Evolutionary conservation across 83 land plant genomes (phyloP).

Genomic region (Diphasiastrum complanatum): DNA sequence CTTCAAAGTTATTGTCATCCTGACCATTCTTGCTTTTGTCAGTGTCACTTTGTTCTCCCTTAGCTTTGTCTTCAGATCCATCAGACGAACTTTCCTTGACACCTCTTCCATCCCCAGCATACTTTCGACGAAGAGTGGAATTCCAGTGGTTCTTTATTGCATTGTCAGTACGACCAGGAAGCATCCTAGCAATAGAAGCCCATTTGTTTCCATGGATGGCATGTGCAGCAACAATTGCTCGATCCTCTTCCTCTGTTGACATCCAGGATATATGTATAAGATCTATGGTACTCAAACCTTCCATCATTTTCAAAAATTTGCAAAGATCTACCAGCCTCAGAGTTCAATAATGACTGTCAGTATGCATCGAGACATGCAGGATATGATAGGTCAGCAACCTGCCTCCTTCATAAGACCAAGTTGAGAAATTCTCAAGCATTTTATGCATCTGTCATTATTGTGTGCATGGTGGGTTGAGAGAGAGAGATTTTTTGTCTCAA

Average conservation of each 20-base stretch:
- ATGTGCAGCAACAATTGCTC: conserved; percentile 51
- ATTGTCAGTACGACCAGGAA: conserved; percentile 77
- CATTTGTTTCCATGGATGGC: conserved; percentile 76
- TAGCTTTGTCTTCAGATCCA: conserved; percentile 5
- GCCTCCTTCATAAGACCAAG: too few relatives aligned
- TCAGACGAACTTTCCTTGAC: conserved; percentile 14
- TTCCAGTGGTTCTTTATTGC: conserved; percentile 87
- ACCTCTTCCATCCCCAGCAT: conserved; percentile 21
- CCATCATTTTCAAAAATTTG: too few relatives aligned
- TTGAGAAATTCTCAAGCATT: too few relatives aligned
- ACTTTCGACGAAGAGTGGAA: conserved; percentile 53
- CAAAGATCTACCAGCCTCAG: too few relatives aligned
- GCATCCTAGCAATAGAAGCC: conserved; percentile 68
- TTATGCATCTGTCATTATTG: too few relatives aligned
- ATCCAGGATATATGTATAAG: too few relatives aligned
- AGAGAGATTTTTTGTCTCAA: too few relatives aligned
- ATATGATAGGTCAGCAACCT: too few relatives aligned
- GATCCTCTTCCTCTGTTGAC: conserved; percentile 80
- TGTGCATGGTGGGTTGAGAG: too few relatives aligned
- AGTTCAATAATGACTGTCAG: too few relatives aligned
- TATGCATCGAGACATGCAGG: too few relatives aligned
- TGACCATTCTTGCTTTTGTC: conserved; percentile 41
- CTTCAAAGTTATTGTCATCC: conserved; percentile 42
- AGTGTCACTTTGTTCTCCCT: conserved; percentile 24
- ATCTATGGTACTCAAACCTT: too few relatives aligned